These are phyloP conservation scores for Pycnococcus provasolii DNA, from an alignment of 139 green algal genomes.

Conservation along the genomic window DNA sequence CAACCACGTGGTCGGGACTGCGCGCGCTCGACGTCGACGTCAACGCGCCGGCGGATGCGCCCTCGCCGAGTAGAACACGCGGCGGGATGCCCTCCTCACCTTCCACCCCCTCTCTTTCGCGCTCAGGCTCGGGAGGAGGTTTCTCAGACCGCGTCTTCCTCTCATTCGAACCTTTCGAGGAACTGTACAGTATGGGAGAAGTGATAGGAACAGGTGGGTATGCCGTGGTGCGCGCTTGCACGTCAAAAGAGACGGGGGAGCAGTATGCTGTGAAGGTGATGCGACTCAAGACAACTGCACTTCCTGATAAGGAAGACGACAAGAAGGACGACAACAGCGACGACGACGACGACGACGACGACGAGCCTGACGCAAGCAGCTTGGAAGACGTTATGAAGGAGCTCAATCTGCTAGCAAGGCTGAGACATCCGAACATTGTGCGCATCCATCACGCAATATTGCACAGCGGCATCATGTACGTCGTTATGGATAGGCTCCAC, in stretches of 20 bases:
- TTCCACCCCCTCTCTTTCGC: too few relatives aligned
- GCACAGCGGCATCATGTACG: slow-evolving; percentile 18
- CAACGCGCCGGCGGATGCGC: too few relatives aligned
- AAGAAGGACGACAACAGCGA: neutral
- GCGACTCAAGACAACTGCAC: neutral
- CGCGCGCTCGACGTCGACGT: too few relatives aligned
- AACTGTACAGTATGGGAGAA: neutral
- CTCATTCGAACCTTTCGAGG: neutral
- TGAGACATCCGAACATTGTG: slow-evolving; percentile 23
- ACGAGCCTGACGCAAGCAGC: slow-evolving; percentile 4
- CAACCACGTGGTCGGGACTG: too few relatives aligned
- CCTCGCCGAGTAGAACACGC: too few relatives aligned
- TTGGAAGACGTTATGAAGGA: slow-evolving; percentile 24
- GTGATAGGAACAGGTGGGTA: slow-evolving; percentile 4
- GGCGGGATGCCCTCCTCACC: too few relatives aligned
- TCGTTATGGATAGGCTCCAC: slow-evolving; percentile 30
- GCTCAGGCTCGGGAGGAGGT: too few relatives aligned
- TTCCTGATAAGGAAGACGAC: neutral
- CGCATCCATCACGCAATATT: slow-evolving; percentile 16
- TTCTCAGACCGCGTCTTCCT: too few relatives aligned
- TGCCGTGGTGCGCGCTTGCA: neutral
- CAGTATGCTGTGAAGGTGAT: slow-evolving; percentile 15
- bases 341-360: neutral
- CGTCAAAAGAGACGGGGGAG: neutral
- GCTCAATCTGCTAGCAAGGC: slow-evolving; percentile 24